Conservation (phyloP, 2,329 filamentous ascomycete genomes). For the Aspergillus pseudoviridinutans region DNA sequence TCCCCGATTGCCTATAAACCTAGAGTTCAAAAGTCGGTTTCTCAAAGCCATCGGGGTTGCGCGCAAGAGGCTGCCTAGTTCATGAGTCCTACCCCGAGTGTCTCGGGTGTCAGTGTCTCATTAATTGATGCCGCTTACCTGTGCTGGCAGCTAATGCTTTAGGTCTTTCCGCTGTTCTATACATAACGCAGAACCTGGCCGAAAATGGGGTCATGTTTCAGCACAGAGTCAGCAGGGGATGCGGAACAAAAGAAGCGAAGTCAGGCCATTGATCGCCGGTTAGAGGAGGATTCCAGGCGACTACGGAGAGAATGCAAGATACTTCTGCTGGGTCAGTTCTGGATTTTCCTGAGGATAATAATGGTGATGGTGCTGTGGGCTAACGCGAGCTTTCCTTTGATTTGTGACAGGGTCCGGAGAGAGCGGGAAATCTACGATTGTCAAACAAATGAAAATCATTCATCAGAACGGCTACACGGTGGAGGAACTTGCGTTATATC, state of each 20-base stretch:
- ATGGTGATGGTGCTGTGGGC: neutral
- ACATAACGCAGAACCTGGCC: slow-evolving; percentile 12
- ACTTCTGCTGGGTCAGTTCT: slow-evolving; percentile 69
- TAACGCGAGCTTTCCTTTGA: slow-evolving; percentile 11
- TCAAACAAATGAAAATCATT: slow-evolving; percentile 99
- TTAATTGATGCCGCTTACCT: slow-evolving; percentile 24
- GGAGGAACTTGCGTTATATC: slow-evolving; percentile 90
- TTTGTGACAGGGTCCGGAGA: slow-evolving; percentile 76
- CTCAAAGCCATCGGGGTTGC: neutral
- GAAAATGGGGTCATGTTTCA: slow-evolving; percentile 89
- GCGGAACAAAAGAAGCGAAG: slow-evolving; percentile 92
- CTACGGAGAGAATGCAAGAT: slow-evolving; percentile 99
- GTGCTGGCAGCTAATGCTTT: slow-evolving; percentile 21
- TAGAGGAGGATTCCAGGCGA: slow-evolving; percentile 91
- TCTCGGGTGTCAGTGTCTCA: slow-evolving; percentile 17
- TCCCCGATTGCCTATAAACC: slow-evolving; percentile 7
- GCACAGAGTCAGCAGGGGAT: slow-evolving; percentile 73
- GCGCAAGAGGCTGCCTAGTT: neutral
- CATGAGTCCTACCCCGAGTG: slow-evolving; percentile 3
- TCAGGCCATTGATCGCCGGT: slow-evolving; percentile 86
- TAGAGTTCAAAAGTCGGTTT: neutral
- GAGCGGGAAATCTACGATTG: slow-evolving; percentile 98
- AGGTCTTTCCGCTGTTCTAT: slow-evolving; percentile 18
- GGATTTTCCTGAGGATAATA: neutral
- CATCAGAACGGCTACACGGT: slow-evolving; percentile 96